Percentiles rank a stretch among this genome's conserved stretches.
Evolutionary conservation across 148 eudicot genomes (phyloP).

Genomic region (Selenicereus undatus): DNA sequence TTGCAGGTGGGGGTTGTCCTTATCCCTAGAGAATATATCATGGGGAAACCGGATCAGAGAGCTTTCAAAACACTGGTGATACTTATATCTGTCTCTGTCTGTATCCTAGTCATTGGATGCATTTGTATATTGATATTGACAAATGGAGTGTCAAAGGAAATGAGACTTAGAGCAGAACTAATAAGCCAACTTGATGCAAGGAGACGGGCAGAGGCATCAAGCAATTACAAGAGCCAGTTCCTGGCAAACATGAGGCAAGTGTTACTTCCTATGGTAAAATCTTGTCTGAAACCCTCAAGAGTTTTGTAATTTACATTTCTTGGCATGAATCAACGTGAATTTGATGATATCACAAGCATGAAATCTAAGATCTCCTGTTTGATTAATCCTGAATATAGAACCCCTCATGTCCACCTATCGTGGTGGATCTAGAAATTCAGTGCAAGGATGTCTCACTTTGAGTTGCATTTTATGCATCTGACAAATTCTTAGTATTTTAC

Average conservation of each 20-base stretch:
- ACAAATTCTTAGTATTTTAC: too few relatives aligned
- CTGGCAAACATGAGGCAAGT: slow-evolving; percentile 95
- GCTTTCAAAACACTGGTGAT: slow-evolving; percentile 74
- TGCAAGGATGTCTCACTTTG: too few relatives aligned
- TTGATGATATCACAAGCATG: background rate
- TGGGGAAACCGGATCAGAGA: slow-evolving; percentile 89
- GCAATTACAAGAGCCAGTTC: slow-evolving; percentile 97
- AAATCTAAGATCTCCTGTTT: background rate
- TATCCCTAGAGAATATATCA: slow-evolving; percentile 83
- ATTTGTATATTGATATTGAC: slow-evolving; percentile 85
- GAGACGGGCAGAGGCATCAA: slow-evolving; percentile 94
- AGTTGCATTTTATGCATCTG: too few relatives aligned
- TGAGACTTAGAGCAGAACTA: slow-evolving; percentile 90
- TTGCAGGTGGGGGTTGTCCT: slow-evolving; percentile 90
- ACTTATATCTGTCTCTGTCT: slow-evolving; percentile 75
- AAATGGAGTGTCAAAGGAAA: slow-evolving; percentile 97
- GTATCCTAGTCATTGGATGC: slow-evolving; percentile 82
- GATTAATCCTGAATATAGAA: background rate
- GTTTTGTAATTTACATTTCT: background rate
- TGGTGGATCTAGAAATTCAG: too few relatives aligned
- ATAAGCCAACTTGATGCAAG: slow-evolving; percentile 92
- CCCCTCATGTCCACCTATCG: background rate
- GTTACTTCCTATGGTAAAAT: background rate
- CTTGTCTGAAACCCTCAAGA: background rate
- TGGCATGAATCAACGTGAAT: background rate